Conservation (phyloP, 805 yeast genomes). For the Pichia nanzhaoensis region DNA sequence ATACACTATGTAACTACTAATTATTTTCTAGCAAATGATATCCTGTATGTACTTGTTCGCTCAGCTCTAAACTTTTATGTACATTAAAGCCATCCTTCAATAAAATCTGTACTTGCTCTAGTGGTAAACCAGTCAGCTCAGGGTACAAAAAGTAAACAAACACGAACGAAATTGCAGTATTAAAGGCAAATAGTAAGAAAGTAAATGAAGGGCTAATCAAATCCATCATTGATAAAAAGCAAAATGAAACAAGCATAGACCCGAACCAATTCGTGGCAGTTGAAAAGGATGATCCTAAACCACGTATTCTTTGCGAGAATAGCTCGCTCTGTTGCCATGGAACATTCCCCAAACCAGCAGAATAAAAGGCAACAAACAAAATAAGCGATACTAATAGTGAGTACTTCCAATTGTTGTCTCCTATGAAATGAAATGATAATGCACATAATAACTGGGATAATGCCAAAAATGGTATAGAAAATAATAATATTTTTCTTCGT, state of each 20-base stretch:
- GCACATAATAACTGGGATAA: slow-evolving; percentile 43
- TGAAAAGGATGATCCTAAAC: slow-evolving; percentile 38
- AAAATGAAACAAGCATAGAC: slow-evolving; percentile 44
- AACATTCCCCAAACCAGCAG: slow-evolving; percentile 48
- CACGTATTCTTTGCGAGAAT: slow-evolving; percentile 48
- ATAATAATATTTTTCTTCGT: slow-evolving; percentile 40
- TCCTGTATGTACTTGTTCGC: background rate
- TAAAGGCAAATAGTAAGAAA: slow-evolving; percentile 38
- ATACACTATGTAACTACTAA: too few species aligned
- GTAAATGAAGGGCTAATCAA: slow-evolving; percentile 48
- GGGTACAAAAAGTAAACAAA: slow-evolving; percentile 43
- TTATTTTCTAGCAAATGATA: background rate
- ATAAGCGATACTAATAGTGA: slow-evolving; percentile 41
- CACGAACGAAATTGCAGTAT: slow-evolving; percentile 37
- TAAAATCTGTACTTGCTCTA: slow-evolving; percentile 44
- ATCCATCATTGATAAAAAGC: slow-evolving; percentile 48
- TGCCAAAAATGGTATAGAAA: slow-evolving; percentile 42
- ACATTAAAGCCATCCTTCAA: slow-evolving; percentile 45
- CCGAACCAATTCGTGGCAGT: slow-evolving; percentile 44
- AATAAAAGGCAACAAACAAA: slow-evolving; percentile 44
- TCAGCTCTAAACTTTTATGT: slow-evolving; percentile 32
- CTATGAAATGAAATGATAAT: slow-evolving; percentile 41
- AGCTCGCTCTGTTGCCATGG: slow-evolving; percentile 58
- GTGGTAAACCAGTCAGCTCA: slow-evolving; percentile 44
- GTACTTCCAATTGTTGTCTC: slow-evolving; percentile 41